Evolutionary conservation across 257 asterid genomes (phyloP), one percentile per base, ranked within the genome.

Genomic region (Galeopsis tetrahit): DNA sequence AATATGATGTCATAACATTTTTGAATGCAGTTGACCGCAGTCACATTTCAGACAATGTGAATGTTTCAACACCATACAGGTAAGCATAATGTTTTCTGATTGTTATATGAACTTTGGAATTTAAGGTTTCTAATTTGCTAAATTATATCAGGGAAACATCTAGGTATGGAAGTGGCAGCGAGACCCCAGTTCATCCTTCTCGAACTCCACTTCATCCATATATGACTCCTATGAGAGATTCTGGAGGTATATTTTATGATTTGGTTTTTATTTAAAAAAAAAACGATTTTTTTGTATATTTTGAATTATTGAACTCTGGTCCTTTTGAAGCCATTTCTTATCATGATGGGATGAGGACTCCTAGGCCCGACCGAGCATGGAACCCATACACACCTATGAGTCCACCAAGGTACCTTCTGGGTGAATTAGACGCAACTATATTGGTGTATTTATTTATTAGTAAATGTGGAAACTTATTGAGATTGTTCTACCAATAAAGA

Each of bases 281-380:
- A 21, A 21, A 21, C 28, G 28, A 21, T 21, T 8, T 40, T 40
- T 5, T 38, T 49, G 21, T 28, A 21, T 63, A 28, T 63, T 38
- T 17, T 40, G 53, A 40, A 38, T n/a, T 38, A 38, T 21, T 8
- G 55, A 62, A 17, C 36, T 63, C 6, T 63, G 13, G 13, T 66
- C 63, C 39, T 72, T 68, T 35, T 81, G 79, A 79, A 91, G 99
- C 86, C 77, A 90, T 97, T 31, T 97, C 98, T 56, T 77, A 82
- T 59, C 97, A 85, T 68, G 98, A 91, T 80, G 99, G 99, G 44
- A 94, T 91, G 99, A 84, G 99, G 85, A 94, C 97, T 4, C 99
- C 98, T 73, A 91, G 87, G 98, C 98, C 93, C 32, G 98, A 94
- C 81, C 78, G 96, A 74, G 99, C 99, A 28, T 94, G 98, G 99